Evolutionary conservation across 352 stramenopile species (phyloP), one percentile per base, ranked within the genome.

Genomic region (Globisporangium paroecandrum): DNA sequence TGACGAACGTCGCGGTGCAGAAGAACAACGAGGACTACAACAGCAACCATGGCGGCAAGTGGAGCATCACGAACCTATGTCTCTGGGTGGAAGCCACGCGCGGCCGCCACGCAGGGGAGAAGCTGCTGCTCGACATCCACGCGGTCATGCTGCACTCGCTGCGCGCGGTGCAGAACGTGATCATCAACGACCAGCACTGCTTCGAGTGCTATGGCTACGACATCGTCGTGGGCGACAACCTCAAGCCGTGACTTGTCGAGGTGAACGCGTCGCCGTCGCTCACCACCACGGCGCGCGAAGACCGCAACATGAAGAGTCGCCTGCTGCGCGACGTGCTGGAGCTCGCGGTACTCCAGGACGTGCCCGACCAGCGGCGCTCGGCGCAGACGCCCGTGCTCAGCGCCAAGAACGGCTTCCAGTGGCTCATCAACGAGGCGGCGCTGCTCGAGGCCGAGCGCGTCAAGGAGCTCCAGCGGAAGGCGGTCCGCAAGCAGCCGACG

Each of bases 121-220:
- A 89, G 63, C 73, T 95, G 20, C 76, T 91, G 10, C 68, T 71
- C 20, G 77, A 83, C 29, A 91, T 93, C 55, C 80, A 93, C 58
- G 62, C 74, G 7, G 85, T 98, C 55, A 94, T 98, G 75, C 69
- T 97, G 10, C 87, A 97, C 69, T 82, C 89, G 15, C 71, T 98
- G 13, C 78, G 71, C 56, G 89, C 91, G 22, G 94, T 98, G 12
- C 91, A 98, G 77, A 75, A 91, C 53, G 86, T 97, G 53, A 97
- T 98, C 72, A 98, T 98, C 65, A 97, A 97, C 73, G 91, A 98
- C 77, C 62, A 81, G 57, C 91, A 98, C 71, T 97, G 94, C 83
- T 98, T 98, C 69, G 94, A 98, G 72, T 96, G 91, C 69, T 98
- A 98, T 70, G 94, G 94, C 63, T 98, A 98, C 77, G 94, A 98